These are phyloP conservation scores for Lentinula novae-zelandiae DNA, from an alignment of 1,284 basidiomycete genomes.

Conservation along the genomic window DNA sequence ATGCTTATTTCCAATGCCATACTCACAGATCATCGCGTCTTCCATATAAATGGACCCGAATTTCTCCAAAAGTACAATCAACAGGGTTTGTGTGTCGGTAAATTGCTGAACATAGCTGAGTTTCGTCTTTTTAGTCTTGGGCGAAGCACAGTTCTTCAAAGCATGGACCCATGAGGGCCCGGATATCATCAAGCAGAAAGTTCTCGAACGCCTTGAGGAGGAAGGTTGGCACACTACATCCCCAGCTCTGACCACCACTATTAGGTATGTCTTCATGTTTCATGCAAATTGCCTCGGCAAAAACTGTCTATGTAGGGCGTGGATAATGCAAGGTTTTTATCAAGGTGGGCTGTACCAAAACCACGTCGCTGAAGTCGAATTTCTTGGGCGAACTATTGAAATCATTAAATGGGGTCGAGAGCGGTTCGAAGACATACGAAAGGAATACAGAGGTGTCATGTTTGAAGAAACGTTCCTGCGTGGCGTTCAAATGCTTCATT, in stretches of 20 bases:
- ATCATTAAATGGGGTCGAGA: too few relatives aligned
- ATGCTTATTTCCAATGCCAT: slow-evolving; percentile 27
- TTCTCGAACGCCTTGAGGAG: slow-evolving; percentile 26
- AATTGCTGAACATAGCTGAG: too few relatives aligned
- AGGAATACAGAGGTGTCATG: too few relatives aligned
- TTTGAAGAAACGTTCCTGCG: too few relatives aligned
- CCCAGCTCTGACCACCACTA: slow-evolving; percentile 33
- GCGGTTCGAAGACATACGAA: too few relatives aligned
- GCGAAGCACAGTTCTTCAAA: slow-evolving; percentile 27
- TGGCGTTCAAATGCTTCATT: too few relatives aligned
- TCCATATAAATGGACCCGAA: slow-evolving; percentile 24
- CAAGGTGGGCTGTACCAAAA: too few relatives aligned
- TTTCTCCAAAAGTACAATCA: slow-evolving; percentile 29
- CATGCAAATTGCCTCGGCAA: not conserved
- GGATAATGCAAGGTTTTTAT: too few relatives aligned
- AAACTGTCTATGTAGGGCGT: too few relatives aligned
- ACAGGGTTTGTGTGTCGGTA: slow-evolving; percentile 24
- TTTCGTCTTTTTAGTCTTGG: not conserved
- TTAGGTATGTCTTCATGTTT: slow-evolving; percentile 27
- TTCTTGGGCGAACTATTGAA: too few relatives aligned
- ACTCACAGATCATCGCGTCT: slow-evolving; percentile 30
- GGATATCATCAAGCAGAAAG: slow-evolving; percentile 28
- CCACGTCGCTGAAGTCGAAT: too few relatives aligned
- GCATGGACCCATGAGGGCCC: slow-evolving; percentile 30
- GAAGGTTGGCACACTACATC: slow-evolving; percentile 37